A percentile compares a stretch with the other conserved stretches of the same genome.
Evolutionary conservation across 2,329 filamentous ascomycete genomes (phyloP).

Genomic region (Hawksworthiomyces lignivorus): DNA sequence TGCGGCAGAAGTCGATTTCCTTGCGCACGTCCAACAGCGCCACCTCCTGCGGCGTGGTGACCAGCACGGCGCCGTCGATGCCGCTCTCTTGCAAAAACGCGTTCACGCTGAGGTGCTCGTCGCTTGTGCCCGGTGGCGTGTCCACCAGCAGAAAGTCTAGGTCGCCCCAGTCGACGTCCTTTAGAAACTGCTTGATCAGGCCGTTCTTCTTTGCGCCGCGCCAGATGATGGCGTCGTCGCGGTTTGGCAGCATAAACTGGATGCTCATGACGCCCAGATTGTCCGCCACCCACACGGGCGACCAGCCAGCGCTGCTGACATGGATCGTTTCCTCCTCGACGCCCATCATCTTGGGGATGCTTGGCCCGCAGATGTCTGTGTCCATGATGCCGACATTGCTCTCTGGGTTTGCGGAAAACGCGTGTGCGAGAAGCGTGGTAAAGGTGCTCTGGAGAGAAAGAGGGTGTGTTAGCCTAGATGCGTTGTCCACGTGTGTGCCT

Average conservation of each 20-base stretch:
- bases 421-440: slow-evolving; percentile 47
- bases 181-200: slow-evolving; percentile 93
- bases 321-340: slow-evolving; percentile 92
- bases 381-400: slow-evolving; percentile 91
- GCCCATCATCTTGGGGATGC: slow-evolving; percentile 98
- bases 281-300: slow-evolving; percentile 89
- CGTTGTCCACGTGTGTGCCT: no score
- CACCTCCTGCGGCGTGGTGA: slow-evolving; percentile 94
- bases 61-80: slow-evolving; percentile 85
- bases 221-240: slow-evolving; percentile 96
- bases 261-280: slow-evolving; percentile 96
- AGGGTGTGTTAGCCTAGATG: background rate
- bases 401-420: slow-evolving; percentile 78
- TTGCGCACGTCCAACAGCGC: slow-evolving; percentile 87
- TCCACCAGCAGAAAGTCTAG: slow-evolving; percentile 90
- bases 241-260: slow-evolving; percentile 93
- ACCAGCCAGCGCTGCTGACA: slow-evolving; percentile 81
- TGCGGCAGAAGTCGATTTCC: slow-evolving; percentile 95
- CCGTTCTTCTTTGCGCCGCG: slow-evolving; percentile 97
- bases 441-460: slow-evolving; percentile 14
- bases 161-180: slow-evolving; percentile 96
- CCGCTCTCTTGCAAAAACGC: slow-evolving; percentile 83
- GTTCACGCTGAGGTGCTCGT: slow-evolving; percentile 93
- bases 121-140: slow-evolving; percentile 88
- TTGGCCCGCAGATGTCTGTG: slow-evolving; percentile 93